A percentile compares a stretch with the other conserved stretches of the same genome.
Evolutionary conservation across 345 rosid genomes (phyloP).

Genomic region (Brassica cretica): DNA sequence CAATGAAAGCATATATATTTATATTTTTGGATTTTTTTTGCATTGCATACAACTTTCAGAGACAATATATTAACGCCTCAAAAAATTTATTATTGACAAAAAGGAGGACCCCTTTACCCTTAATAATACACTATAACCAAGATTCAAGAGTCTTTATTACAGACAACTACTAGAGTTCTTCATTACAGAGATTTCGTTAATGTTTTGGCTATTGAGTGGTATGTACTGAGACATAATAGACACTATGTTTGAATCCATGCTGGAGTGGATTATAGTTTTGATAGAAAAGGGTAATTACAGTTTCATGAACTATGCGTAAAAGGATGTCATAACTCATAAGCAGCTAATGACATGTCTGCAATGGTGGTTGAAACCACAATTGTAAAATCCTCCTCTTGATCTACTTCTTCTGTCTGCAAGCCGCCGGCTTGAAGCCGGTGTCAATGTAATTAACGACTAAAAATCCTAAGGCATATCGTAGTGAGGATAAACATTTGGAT

Average conservation of each 20-base stretch:
- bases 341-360: slow-evolving; percentile 38
- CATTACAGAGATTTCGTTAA: neutral
- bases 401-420: slow-evolving; percentile 62
- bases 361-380: slow-evolving; percentile 53
- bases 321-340: neutral
- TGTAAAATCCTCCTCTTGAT: slow-evolving; percentile 59
- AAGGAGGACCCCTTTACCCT: neutral
- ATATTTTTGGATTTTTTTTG: neutral
- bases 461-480: neutral
- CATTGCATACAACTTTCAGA: neutral
- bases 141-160: neutral
- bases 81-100: neutral
- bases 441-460: neutral
- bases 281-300: neutral
- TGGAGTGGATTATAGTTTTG: slow-evolving; percentile 55
- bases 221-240: slow-evolving; percentile 89
- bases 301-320: slow-evolving; percentile 4
- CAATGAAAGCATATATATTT: slow-evolving; percentile 48
- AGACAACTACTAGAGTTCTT: neutral
- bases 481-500: neutral
- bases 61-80: neutral
- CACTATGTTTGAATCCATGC: slow-evolving; percentile 87
- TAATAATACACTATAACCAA: neutral
- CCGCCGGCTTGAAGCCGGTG: too few relatives aligned
- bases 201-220: slow-evolving; percentile 70